These are phyloP conservation scores for Microsporum ferrugineum DNA, from an alignment of 2,329 filamentous ascomycete genomes.

Conservation along the genomic window DNA sequence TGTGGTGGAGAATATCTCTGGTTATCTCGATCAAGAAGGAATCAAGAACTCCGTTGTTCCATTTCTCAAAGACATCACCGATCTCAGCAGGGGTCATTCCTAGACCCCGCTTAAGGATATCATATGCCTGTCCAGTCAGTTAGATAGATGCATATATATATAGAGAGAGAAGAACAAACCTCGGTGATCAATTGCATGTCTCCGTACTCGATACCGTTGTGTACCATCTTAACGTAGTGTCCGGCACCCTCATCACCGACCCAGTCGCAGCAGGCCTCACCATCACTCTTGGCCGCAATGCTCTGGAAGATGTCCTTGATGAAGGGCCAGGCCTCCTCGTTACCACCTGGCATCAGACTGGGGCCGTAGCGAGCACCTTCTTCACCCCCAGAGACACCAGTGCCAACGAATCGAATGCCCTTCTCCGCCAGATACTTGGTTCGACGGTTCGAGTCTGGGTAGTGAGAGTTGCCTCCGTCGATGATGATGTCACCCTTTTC, in stretches of 20 bases:
- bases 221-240: slow-evolving; percentile 99
- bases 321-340: slow-evolving; percentile 93
- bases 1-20: slow-evolving; percentile 95
- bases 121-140: slow-evolving; percentile 62
- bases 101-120: slow-evolving; percentile 98
- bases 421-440: slow-evolving; percentile 76
- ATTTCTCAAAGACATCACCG: slow-evolving; percentile 82
- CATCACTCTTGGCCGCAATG: slow-evolving; percentile 94
- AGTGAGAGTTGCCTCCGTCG: slow-evolving; percentile 98
- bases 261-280: slow-evolving; percentile 98
- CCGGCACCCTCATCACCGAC: slow-evolving; percentile 98
- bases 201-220: slow-evolving; percentile 99
- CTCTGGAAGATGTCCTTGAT: slow-evolving; percentile 99
- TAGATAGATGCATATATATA: slow-evolving; percentile 7
- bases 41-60: slow-evolving; percentile 98
- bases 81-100: slow-evolving; percentile 87
- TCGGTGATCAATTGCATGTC: slow-evolving; percentile 99
- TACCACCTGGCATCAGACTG: slow-evolving; percentile 96
- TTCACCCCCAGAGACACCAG: slow-evolving; percentile 97
- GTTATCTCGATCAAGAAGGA: slow-evolving; percentile 99
- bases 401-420: slow-evolving; percentile 90
- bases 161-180: slow-evolving; percentile 44
- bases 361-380: slow-evolving; percentile 97
- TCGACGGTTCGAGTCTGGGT: slow-evolving; percentile 96
- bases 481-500: slow-evolving; percentile 95